Conservation (phyloP, 164 flowering plant species). For the Magnolia officinalis region DNA sequence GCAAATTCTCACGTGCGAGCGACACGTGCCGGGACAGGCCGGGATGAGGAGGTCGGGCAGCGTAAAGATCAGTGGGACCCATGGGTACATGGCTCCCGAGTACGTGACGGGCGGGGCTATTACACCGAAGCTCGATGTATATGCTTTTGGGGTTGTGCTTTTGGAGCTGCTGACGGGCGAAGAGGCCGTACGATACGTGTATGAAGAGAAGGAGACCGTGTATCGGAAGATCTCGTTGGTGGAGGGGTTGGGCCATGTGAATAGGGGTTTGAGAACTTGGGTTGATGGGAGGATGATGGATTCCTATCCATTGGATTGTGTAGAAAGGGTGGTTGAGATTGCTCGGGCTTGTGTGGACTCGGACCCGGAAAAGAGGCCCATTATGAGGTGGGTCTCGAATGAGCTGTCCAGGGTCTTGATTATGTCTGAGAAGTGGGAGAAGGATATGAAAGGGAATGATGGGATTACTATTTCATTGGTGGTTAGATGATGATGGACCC, state of each 20-base stretch:
- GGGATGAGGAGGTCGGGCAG: background rate
- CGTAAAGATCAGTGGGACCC: slow-evolving; percentile 4
- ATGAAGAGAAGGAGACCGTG: background rate
- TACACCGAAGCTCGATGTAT: slow-evolving; percentile 6
- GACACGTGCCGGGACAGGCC: background rate
- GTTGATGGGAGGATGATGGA: slow-evolving; percentile 8
- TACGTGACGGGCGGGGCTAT: slow-evolving; percentile 3
- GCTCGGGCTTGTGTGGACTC: slow-evolving; percentile 5
- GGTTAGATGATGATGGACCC: no score
- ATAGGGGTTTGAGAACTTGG: background rate
- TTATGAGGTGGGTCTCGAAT: slow-evolving; percentile 8
- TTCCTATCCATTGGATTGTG: slow-evolving; percentile 8
- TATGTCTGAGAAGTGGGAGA: slow-evolving; percentile 5
- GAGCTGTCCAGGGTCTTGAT: slow-evolving; percentile 8
- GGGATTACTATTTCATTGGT: background rate
- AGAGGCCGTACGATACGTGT: slow-evolving; percentile 2
- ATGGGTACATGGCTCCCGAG: slow-evolving; percentile 14
- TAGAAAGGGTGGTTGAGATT: background rate
- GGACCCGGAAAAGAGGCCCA: slow-evolving; percentile 7
- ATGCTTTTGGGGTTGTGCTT: slow-evolving; percentile 8
- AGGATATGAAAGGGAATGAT: background rate
- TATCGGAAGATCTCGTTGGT: background rate
- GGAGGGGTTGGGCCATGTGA: background rate
- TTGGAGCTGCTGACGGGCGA: slow-evolving; percentile 7
- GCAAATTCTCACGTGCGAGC: background rate